A percentile compares a stretch with the other conserved stretches of the same genome.
These are phyloP conservation scores for Parastagonospora nodorum DNA, from an alignment of 2,329 filamentous ascomycete genomes.

Conservation along the genomic window DNA sequence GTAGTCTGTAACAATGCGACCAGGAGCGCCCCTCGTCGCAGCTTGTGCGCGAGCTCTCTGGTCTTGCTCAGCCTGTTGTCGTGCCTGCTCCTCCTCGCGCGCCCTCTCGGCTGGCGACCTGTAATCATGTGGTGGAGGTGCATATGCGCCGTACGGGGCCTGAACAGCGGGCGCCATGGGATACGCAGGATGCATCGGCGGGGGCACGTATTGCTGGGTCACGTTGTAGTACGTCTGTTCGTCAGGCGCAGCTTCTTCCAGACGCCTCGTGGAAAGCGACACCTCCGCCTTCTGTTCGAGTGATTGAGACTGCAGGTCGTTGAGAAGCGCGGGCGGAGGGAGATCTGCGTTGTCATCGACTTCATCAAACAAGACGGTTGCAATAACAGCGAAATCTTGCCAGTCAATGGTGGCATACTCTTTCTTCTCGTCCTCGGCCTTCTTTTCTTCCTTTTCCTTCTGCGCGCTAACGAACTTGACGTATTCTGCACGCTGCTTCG, in stretches of 20 bases:
- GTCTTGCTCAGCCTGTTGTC: constrained; percentile 54
- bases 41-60: constrained; percentile 77
- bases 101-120: constrained; percentile 38
- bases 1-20: constrained; percentile 90
- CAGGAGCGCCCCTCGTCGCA: constrained; percentile 71
- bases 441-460: constrained; percentile 86
- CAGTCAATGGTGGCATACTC: constrained; percentile 90
- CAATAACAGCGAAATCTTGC: constrained; percentile 96
- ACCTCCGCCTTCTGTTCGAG: constrained; percentile 93
- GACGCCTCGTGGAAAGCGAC: constrained; percentile 80
- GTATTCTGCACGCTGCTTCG: constrained; percentile 86
- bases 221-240: constrained; percentile 57
- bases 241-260: constrained; percentile 93
- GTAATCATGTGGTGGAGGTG: constrained; percentile 35
- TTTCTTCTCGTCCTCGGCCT: constrained; percentile 78
- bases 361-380: constrained; percentile 91
- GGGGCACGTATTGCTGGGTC: constrained; percentile 35
- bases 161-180: constrained; percentile 37
- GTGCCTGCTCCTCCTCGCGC: constrained; percentile 47
- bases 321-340: constrained; percentile 84
- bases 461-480: constrained; percentile 82
- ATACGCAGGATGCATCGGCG: constrained; percentile 36
- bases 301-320: constrained; percentile 91
- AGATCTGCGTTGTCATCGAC: constrained; percentile 84
- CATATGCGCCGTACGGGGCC: constrained; percentile 32